Evolutionary conservation across 306 rosid species (phyloP), one percentile per base, ranked within the genome.

Genomic region (Prunus davidiana): DNA sequence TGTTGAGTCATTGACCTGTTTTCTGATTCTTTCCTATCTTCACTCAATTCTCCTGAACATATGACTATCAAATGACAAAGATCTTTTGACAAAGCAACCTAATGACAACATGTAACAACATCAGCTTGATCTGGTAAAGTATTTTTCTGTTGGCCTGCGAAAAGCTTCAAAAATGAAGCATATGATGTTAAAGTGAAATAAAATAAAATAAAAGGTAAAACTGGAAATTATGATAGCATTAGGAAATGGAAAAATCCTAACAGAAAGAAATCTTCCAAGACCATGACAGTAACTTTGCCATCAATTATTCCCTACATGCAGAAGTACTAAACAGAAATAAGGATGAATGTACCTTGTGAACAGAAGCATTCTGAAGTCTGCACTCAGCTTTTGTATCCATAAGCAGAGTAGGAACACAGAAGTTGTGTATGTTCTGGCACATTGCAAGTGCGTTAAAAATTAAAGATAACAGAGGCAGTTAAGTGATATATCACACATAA

Each of bases 41-140:
- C 83, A 80, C 83, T 77, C 63, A 90, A 84, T 80, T 86, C 92
- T 85, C 96, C 98, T 34, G 96, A 91, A 84, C 96, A 91, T 83
- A 82, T 86, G 86, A 94, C 96, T 75, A 90, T 81, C 94, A 94
- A 88, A 81, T 92, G 91, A 77, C 97, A 88, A 80, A 94, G 91
- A 84, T 94, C 97, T 82, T 91, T 94, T 49, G 98, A 94, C 83
- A 94, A 85, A 78, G 93, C 88, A 72, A 88, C 97, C 97, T 94
- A 80, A 80, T 68, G 83, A 83, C 56, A 83, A 70, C 38, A 79
- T 52, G 64, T 51, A 80, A 84, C 52, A 83, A 65, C 71, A 62
- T 87, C 66, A 85, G 83, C 68, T 81, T 69, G 76, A 77, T 51
- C 64, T 68, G 22, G 73, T 72, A 79, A 72, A 75, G 62, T 61